Conservation (phyloP, 805 yeast species). For the Lipomyces yamanashiensis region DNA sequence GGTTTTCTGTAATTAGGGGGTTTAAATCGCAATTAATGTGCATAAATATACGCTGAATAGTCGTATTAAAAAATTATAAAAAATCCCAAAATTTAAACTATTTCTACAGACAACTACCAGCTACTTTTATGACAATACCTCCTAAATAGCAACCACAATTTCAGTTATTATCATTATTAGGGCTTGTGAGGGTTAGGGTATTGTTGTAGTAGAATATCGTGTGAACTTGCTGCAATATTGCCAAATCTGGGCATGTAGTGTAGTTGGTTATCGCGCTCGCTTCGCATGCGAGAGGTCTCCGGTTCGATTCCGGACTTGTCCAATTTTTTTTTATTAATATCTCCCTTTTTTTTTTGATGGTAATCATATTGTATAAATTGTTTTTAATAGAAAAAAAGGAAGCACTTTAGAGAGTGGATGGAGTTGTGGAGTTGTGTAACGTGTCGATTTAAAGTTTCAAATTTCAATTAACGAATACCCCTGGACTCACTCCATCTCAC, state of each 20-base stretch:
- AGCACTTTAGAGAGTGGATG: background rate
- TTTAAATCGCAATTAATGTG: no score
- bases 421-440: background rate
- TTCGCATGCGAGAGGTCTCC: slow-evolving; percentile 41
- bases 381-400: background rate
- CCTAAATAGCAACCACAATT: no score
- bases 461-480: background rate
- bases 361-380: background rate
- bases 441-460: slow-evolving; percentile 13
- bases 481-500: background rate
- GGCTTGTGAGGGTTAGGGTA: no score
- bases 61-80: no score
- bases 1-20: no score
- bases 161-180: no score
- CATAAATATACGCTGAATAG: no score
- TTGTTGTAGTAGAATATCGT: no score
- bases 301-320: slow-evolving; percentile 41
- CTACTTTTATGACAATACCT: no score
- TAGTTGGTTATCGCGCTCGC: slow-evolving; percentile 41
- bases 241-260: slow-evolving; percentile 36
- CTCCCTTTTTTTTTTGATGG: background rate
- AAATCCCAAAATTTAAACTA: no score
- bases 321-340: slow-evolving; percentile 21
- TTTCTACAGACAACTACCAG: no score
- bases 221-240: background rate